These are phyloP conservation scores for Boletus pseudo-olivaceus DNA, from an alignment of 768 basidiomycete species.

Conservation along the genomic window DNA sequence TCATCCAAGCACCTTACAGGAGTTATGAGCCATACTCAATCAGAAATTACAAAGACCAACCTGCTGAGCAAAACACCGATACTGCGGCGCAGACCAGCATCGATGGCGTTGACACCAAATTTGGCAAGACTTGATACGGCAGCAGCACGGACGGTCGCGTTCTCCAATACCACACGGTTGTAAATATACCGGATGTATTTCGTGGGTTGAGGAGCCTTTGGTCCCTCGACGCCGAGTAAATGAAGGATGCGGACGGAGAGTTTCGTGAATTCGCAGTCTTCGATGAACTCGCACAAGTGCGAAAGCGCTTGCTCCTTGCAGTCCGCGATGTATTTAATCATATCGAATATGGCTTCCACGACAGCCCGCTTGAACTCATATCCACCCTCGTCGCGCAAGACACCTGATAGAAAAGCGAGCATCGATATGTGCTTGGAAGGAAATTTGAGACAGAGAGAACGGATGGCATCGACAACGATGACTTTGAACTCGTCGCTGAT, in stretches of 20 bases:
- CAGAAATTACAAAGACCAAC: slow-evolving; percentile 37
- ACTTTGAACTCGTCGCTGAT: slow-evolving; percentile 99
- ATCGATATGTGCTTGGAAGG: slow-evolving; percentile 95
- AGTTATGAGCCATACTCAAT: slow-evolving; percentile 1
- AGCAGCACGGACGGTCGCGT: slow-evolving; percentile 95
- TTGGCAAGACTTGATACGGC: slow-evolving; percentile 94
- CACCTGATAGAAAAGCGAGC: slow-evolving; percentile 95
- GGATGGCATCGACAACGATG: slow-evolving; percentile 98
- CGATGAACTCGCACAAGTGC: slow-evolving; percentile 98
- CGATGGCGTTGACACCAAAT: slow-evolving; percentile 88
- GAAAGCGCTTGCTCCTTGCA: slow-evolving; percentile 97
- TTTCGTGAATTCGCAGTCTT: slow-evolving; percentile 99
- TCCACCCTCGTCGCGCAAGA: slow-evolving; percentile 96
- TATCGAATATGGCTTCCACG: slow-evolving; percentile 99
- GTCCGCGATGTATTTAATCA: slow-evolving; percentile 97
- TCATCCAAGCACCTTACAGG: slow-evolving; percentile 84
- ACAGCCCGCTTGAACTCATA: slow-evolving; percentile 99
- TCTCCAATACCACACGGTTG: slow-evolving; percentile 98
- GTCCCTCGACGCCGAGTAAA: slow-evolving; percentile 92
- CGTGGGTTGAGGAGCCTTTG: slow-evolving; percentile 91
- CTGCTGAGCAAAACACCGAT: slow-evolving; percentile 83
- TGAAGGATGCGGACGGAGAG: slow-evolving; percentile 96
- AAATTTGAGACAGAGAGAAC: slow-evolving; percentile 98
- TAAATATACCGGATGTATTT: slow-evolving; percentile 99
- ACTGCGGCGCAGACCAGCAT: slow-evolving; percentile 75